These are phyloP conservation scores for Beauveria sp. DNA, from an alignment of 2,329 filamentous ascomycete genomes.

Conservation along the genomic window DNA sequence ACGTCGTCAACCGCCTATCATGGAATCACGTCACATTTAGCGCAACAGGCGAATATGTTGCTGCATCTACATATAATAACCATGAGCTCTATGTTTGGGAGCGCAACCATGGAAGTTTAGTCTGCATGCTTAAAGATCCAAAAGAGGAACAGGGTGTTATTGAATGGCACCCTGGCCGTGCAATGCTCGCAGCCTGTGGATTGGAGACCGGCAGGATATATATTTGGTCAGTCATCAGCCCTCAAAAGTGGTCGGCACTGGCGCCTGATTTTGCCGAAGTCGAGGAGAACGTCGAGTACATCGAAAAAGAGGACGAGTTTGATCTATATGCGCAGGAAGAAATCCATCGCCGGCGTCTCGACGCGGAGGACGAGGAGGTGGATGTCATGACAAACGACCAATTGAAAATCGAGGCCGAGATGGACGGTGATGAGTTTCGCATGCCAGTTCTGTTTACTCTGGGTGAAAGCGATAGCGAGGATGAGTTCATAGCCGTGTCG, in stretches of 20 bases:
- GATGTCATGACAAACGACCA: constrained; percentile 77
- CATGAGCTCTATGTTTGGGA: constrained; percentile 99
- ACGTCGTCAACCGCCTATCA: constrained; percentile 86
- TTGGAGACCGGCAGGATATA: constrained; percentile 90
- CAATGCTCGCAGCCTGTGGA: constrained; percentile 83
- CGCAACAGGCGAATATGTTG: constrained; percentile 89
- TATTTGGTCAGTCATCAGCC: constrained; percentile 91
- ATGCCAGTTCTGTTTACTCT: constrained; percentile 94
- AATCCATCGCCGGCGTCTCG: constrained; percentile 80
- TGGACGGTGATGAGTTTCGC: constrained; percentile 58
- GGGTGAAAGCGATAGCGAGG: constrained; percentile 90
- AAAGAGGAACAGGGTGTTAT: constrained; percentile 95
- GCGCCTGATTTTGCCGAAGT: constrained; percentile 96
- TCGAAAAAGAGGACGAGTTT: constrained; percentile 94
- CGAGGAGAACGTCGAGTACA: constrained; percentile 96
- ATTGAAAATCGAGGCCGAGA: constrained; percentile 46
- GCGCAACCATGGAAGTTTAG: constrained; percentile 81
- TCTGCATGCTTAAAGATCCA: constrained; percentile 93
- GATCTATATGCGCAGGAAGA: constrained; percentile 95
- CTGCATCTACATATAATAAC: constrained; percentile 95
- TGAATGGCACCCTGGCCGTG: constrained; percentile 89
- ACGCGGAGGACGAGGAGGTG: constrained; percentile 87
- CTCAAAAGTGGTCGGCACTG: constrained; percentile 93
- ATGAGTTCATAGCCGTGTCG: constrained; percentile 65
- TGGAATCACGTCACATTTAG: constrained; percentile 99